Evolutionary conservation across 1,284 basidiomycete genomes (phyloP), one percentile per base, ranked within the genome.

Genomic region (Phaffia rhodozyma): DNA sequence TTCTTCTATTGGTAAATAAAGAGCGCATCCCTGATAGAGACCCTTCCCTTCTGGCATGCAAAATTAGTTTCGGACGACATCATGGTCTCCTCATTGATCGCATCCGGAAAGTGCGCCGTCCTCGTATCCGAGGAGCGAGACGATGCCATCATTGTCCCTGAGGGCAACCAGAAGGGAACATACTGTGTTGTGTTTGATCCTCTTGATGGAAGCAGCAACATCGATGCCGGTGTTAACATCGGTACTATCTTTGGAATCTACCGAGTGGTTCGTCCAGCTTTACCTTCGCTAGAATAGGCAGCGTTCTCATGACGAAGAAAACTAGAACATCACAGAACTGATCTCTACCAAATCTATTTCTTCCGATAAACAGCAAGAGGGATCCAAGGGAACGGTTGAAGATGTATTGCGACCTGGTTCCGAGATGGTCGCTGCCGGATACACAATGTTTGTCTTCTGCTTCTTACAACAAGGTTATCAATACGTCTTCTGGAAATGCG

Each of bases 191-290:
- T 98, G 11, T 99, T 99, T 72, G 96, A 99, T 78, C 96, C 96
- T 51, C 84, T 99, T 62, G 96, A 99, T 72, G 96, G 96, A 62
- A 90, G 87, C 71, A 92, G 89, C 78, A 99, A 99, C 80, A 99
- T 99, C 77, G 96, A 99, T 76, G 96, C 96, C 69, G 96, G 94
- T 85, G 96, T 99, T 68, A 99, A 99, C 79, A 96, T 98, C 73
- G 96, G 96, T 54, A 98, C 96, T 66, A 98, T 98, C 80, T 99
- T 99, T 75, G 96, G 96, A 66, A 87, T 99, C 71, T 99, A 98
- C 80, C 84, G 85, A 72, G 80, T 96, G 63, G 75, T 77, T 56
- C 69, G 90, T 89, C 3, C 7, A 20, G 38, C 13, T 43, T 16
- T 43, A 43, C 16, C 7, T 43, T 11, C 7, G 16, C 2, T 16